phyloP scores from a whole-genome alignment of 1,284 basidiomycete genomes.

The Fomitopsis palustris region DNA sequence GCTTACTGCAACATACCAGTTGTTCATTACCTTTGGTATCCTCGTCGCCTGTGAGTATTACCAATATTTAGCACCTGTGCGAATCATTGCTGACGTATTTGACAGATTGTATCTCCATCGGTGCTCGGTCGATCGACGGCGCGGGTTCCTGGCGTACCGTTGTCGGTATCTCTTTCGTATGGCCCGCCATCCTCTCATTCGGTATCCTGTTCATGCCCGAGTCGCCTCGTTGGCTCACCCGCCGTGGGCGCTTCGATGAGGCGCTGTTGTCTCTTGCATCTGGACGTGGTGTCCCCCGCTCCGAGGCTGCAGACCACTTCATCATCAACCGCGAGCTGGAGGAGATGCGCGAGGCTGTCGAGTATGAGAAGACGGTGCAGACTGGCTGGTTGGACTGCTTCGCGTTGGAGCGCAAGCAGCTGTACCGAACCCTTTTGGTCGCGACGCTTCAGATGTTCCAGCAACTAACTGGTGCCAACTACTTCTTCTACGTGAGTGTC shows the following conservation, averaged over 20 bases:
- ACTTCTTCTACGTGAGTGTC: constrained; percentile 53
- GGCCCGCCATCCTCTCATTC: constrained; percentile 60
- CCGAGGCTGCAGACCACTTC: constrained; percentile 39
- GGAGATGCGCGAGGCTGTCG: constrained; percentile 46
- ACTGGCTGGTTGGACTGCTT: constrained; percentile 66
- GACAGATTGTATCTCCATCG: constrained; percentile 57
- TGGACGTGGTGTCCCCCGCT: constrained; percentile 47
- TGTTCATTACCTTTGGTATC: constrained; percentile 77
- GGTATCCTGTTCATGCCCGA: constrained; percentile 80
- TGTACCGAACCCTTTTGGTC: constrained; percentile 62
- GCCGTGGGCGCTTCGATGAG: constrained; percentile 46
- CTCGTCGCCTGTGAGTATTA: constrained; percentile 59
- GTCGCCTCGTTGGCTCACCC: constrained; percentile 53
- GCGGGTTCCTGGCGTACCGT: constrained; percentile 65
- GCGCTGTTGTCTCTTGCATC: constrained; percentile 51
- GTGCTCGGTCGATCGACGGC: constrained; percentile 43
- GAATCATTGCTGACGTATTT: constrained; percentile 8
- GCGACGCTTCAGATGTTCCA: constrained; percentile 72
- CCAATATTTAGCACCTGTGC: background rate
- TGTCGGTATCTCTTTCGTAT: constrained; percentile 69
- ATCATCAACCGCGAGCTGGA: constrained; percentile 45
- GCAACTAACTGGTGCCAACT: constrained; percentile 73
- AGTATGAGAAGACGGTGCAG: constrained; percentile 42
- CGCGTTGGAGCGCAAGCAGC: constrained; percentile 44
- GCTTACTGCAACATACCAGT: constrained; percentile 42